Evolutionary conservation across 2,329 filamentous ascomycete species (phyloP).

Genomic region (Dactylellina sp.): DNA sequence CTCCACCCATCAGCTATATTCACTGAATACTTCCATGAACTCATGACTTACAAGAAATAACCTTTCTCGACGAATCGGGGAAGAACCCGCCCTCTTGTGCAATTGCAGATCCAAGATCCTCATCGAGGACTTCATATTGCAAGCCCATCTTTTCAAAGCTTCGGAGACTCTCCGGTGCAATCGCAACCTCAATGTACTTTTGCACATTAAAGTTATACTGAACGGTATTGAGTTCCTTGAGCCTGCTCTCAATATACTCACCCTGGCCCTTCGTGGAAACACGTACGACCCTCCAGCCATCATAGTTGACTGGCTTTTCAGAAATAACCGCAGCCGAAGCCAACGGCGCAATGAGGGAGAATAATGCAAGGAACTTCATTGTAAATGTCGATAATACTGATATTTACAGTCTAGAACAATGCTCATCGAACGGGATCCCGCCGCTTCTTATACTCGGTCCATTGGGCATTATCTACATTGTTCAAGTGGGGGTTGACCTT

Average conservation of each 20-base stretch:
- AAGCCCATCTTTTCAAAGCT: constrained; percentile 45
- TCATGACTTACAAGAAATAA: constrained; percentile 28
- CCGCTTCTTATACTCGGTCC: background rate
- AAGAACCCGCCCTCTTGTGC: constrained; percentile 33
- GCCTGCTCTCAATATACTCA: constrained; percentile 61
- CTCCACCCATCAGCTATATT: background rate
- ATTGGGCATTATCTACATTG: too few species aligned
- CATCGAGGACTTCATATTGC: constrained; percentile 21
- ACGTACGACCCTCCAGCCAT: constrained; percentile 65
- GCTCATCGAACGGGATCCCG: background rate
- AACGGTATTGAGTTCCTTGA: constrained; percentile 38
- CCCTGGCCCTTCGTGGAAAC: constrained; percentile 66
- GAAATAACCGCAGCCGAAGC: constrained; percentile 35
- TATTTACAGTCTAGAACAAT: background rate
- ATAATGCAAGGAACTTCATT: constrained; percentile 45
- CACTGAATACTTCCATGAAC: background rate
- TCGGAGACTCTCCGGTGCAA: constrained; percentile 34
- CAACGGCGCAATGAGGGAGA: constrained; percentile 47
- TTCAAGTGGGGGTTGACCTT: too few species aligned
- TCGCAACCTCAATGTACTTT: constrained; percentile 36
- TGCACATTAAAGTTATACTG: constrained; percentile 39
- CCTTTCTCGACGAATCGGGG: constrained; percentile 10
- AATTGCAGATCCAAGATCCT: constrained; percentile 40
- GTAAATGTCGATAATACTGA: background rate
- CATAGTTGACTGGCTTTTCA: constrained; percentile 59